Evolutionary conservation across 2,329 filamentous ascomycete species (phyloP), one percentile per base, ranked within the genome.

Genomic region (Colletotrichum sp.): DNA sequence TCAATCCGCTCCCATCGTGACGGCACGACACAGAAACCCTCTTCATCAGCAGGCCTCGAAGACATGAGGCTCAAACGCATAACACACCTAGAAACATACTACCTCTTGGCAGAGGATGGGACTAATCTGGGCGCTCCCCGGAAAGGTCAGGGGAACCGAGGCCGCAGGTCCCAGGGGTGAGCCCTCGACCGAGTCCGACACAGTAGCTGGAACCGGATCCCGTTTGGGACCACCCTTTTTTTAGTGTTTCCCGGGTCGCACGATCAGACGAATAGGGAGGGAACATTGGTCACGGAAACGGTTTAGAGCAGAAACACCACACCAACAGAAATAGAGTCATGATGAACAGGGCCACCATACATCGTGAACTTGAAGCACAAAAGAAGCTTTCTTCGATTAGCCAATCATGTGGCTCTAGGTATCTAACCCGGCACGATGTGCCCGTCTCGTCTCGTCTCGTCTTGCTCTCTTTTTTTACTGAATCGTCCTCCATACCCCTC

Each of bases 131-230:
- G 63, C 69, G 9, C 29, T 62, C 38, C 21, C 24, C 12, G 18
- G 12, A 27, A 24, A 29, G 43, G 57, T 31, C 21, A 62, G 24
- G 18, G n/a, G 34, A 27, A 16, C 64, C 34, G 33, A 63, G 33
- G 33, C 31, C 36, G 8, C 5, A 5, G n/a, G 43, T 36, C 36
- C 36, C 72, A 63, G 68, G 69, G 62, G 36, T 70, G 21, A 29
- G 59, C 59, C 70, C 59, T 33, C 24, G 29, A n/a, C 57, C 21
- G 15, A 29, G 43, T n/a, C 21, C 62, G 33, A 62, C 38, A 58
- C 63, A 62, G 43, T 21, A 59, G 43, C 54, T 73, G 67, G 57
- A 72, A 72, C 69, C 72, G 69, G 62, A 72, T 61, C 43, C 55
- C 69, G 68, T 66, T 31, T 55, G 58, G 55, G 34, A 11, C 27